Base-by-base conservation (phyloP, 768 basidiomycete species). In the Lepiota brunneoincarnata region DNA sequence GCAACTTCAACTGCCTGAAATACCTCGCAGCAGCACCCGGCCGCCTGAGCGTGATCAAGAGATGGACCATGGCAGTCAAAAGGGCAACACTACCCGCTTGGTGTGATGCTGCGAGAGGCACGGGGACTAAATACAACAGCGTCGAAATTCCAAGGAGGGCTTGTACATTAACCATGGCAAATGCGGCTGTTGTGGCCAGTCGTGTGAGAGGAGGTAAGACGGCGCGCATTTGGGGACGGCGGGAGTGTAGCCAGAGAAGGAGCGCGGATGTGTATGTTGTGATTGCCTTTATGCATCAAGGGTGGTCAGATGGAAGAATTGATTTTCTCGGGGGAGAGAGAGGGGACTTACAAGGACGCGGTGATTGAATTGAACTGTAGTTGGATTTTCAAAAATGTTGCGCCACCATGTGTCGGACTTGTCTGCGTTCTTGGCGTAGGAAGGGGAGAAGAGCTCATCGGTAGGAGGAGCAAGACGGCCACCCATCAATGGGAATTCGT, bases 401-500 rank as follows among this genome's bases (percentile, higher is more conserved):
- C 97, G 78, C 93, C 93, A 96, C 88, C 89, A 95, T n/a, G 82
- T 65, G 64, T 97, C 93, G 1, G 82, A 83, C 58, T 80, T 75
- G 66, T 91, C 87, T 0, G 72, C 61, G 26, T 68, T 80, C 67
- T 85, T 83, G 6, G 93, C 82, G 67, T 97, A 98, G 6, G 76
- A 73, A 1, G 78, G 64, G 23, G 90, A 84, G 65, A 95, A 83
- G 21, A 99, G 79, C 67, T 98, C 97, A 35, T 86, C 81, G 6
- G 74, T 57, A 0, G 94, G 93, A 2, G 97, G 97, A 3, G 82
- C 80, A 14, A 98, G 68, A 14, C 84, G 79, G 6, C 89, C 94
- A 35, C 93, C 96, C 96, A 99, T 99, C 4, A 88, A 71, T 0
- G 97, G 97, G 73, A 97, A 99, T 65, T 98, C 96, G 65, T 99